Conservation (phyloP, 2,329 filamentous ascomycete genomes). For the Parastagonospora nodorum region DNA sequence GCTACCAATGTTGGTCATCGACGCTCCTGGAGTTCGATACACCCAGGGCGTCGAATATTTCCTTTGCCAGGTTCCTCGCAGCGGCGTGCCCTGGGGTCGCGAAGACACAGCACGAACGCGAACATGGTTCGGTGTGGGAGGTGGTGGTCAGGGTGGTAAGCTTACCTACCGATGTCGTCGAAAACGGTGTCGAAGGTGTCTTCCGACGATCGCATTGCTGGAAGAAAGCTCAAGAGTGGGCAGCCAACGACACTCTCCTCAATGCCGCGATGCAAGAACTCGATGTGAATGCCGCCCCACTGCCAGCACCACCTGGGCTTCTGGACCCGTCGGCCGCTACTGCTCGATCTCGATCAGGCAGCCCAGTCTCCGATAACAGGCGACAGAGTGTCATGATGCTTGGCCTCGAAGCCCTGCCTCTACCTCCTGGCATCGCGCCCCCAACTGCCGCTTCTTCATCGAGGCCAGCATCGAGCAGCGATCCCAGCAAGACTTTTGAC, state of each 20-base stretch:
- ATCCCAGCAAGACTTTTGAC: slow-evolving; percentile 56
- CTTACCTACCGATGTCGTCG: slow-evolving; percentile 67
- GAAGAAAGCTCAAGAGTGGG: slow-evolving; percentile 67
- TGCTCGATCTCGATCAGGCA: slow-evolving; percentile 29
- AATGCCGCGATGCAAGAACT: slow-evolving; percentile 44
- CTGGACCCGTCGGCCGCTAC: slow-evolving; percentile 26
- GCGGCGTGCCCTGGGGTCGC: slow-evolving; percentile 73
- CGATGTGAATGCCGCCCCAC: slow-evolving; percentile 31
- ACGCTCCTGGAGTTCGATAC: slow-evolving; percentile 71
- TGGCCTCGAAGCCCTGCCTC: slow-evolving; percentile 53
- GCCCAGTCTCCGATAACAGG: slow-evolving; percentile 34
- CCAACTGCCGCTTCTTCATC: slow-evolving; percentile 29
- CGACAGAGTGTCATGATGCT: slow-evolving; percentile 52
- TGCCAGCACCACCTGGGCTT: slow-evolving; percentile 38
- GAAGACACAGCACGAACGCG: slow-evolving; percentile 62
- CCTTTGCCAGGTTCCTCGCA: slow-evolving; percentile 75
- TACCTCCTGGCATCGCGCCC: slow-evolving; percentile 51
- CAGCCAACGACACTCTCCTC: slow-evolving; percentile 43
- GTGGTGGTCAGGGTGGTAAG: slow-evolving; percentile 64
- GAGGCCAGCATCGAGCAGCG: slow-evolving; percentile 37
- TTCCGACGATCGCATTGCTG: slow-evolving; percentile 74
- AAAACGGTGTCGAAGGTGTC: slow-evolving; percentile 69
- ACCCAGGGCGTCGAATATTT: slow-evolving; percentile 81
- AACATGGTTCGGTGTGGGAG: slow-evolving; percentile 76
- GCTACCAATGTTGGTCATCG: slow-evolving; percentile 76